These are phyloP conservation scores for Stephanodiscus triporus DNA, from an alignment of 108 stramenopile species.

Conservation along the genomic window DNA sequence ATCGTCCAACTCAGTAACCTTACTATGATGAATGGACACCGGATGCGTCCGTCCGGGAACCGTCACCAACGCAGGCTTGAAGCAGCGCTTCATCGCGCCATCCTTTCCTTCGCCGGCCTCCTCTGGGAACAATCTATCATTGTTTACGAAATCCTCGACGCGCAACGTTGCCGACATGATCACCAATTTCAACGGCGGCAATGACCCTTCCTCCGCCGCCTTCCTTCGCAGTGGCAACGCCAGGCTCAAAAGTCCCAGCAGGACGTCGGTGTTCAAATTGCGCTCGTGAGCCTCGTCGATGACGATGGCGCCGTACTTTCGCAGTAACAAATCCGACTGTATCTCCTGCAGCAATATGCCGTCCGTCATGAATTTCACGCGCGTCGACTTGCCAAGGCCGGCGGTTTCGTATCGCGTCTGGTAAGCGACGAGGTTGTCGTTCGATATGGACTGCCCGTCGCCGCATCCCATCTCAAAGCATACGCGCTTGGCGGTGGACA, in stretches of 20 bases:
- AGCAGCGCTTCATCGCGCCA: not conserved
- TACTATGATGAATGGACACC: conserved; percentile 96
- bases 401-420: conserved; percentile 95
- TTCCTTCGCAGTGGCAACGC: conserved; percentile 83
- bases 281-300: conserved; percentile 96
- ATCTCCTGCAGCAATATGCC: conserved; percentile 96
- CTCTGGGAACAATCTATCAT: conserved; percentile 80
- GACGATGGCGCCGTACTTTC: conserved; percentile 91
- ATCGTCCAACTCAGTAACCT: conserved; percentile 92
- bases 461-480: conserved; percentile 93
- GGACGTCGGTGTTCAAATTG: conserved; percentile 92
- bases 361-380: conserved; percentile 99
- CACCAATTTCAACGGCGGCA: conserved; percentile 92
- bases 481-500: conserved; percentile 96
- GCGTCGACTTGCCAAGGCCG: conserved; percentile 76
- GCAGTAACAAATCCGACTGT: conserved; percentile 89
- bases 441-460: conserved; percentile 66
- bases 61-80: conserved; percentile 77
- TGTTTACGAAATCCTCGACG: conserved; percentile 92
- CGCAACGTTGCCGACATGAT: conserved; percentile 99
- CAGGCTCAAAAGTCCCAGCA: conserved; percentile 92
- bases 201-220: conserved; percentile 66
- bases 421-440: conserved; percentile 87
- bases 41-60: conserved; percentile 94
- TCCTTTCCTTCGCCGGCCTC: conserved; percentile 4